Evolutionary conservation across 1,284 basidiomycete species (phyloP).

Genomic region (Erythrobasidium hasegawianum): DNA sequence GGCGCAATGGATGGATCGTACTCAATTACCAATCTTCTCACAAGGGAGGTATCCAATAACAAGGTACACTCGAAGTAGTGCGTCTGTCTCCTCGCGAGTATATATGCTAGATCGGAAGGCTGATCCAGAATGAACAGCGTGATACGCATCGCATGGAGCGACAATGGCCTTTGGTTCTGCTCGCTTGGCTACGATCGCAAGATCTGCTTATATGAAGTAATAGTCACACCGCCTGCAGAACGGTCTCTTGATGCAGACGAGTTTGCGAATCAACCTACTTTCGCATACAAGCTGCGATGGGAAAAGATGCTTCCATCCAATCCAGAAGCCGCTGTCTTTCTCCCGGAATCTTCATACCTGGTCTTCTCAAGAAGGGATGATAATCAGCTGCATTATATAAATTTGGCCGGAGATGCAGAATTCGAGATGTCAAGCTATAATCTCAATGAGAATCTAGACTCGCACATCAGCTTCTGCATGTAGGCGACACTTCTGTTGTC

Average conservation of each 20-base stretch:
- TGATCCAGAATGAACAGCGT: conserved; percentile 34
- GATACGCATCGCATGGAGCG: conserved; percentile 36
- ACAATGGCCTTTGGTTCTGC: conserved; percentile 35
- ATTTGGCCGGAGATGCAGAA: conserved; percentile 7
- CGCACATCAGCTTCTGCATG: conserved; percentile 43
- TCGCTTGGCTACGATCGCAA: conserved; percentile 43
- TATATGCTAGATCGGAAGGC: neutral
- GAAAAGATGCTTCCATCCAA: conserved; percentile 27
- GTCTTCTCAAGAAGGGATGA: conserved; percentile 41
- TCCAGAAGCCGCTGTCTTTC: conserved; percentile 42
- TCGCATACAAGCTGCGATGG: conserved; percentile 23
- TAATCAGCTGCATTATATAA: conserved; percentile 42
- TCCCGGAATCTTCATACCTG: conserved; percentile 38
- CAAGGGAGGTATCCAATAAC: conserved; percentile 27
- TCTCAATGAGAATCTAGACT: conserved; percentile 43
- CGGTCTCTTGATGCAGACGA: conserved; percentile 34
- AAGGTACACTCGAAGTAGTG: conserved; percentile 39
- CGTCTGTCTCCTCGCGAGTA: neutral
- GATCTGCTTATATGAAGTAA: conserved; percentile 38
- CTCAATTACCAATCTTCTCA: conserved; percentile 39
- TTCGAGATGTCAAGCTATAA: conserved; percentile 34
- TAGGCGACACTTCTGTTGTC: conserved; percentile 14
- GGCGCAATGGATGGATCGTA: conserved; percentile 42
- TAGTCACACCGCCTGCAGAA: neutral
- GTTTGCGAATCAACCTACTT: conserved; percentile 22